These are phyloP conservation scores for Colletotrichum sublineola DNA, from an alignment of 2,329 filamentous ascomycete species.

Conservation along the genomic window DNA sequence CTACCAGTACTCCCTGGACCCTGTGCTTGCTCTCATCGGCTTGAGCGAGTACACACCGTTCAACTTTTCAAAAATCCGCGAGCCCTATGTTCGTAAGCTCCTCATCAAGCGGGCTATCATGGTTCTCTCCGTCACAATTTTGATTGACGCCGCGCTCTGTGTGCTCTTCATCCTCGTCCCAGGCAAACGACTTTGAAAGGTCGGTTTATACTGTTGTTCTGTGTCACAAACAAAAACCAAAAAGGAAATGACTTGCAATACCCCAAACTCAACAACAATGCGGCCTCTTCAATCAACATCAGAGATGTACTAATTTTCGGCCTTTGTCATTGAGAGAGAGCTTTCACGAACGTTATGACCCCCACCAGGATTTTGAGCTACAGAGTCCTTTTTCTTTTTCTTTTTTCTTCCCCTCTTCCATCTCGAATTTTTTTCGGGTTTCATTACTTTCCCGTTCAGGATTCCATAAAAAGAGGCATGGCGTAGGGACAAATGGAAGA, in stretches of 20 bases:
- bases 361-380: constrained; percentile 38
- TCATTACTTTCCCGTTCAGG: constrained; percentile 33
- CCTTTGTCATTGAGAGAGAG: background rate
- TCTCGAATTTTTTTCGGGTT: constrained; percentile 12
- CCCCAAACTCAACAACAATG: constrained; percentile 13
- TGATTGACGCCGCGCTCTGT: constrained; percentile 85
- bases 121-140: constrained; percentile 79
- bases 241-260: constrained; percentile 14
- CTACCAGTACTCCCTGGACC: constrained; percentile 96
- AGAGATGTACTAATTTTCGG: constrained; percentile 9
- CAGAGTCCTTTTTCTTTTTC: background rate
- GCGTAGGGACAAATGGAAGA: constrained; percentile 33
- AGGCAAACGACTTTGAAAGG: constrained; percentile 78
- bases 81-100: constrained; percentile 90
- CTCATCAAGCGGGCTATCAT: constrained; percentile 86
- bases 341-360: constrained; percentile 41
- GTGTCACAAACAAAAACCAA: constrained; percentile 3
- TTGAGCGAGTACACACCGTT: constrained; percentile 97
- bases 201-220: background rate
- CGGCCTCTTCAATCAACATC: background rate
- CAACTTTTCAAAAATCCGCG: constrained; percentile 87
- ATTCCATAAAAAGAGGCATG: constrained; percentile 28
- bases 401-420: too few relatives aligned
- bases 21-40: constrained; percentile 87
- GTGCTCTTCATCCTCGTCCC: constrained; percentile 96